Conservation (phyloP, 2,329 filamentous ascomycete species). For the Rutstroemia sp. region DNA sequence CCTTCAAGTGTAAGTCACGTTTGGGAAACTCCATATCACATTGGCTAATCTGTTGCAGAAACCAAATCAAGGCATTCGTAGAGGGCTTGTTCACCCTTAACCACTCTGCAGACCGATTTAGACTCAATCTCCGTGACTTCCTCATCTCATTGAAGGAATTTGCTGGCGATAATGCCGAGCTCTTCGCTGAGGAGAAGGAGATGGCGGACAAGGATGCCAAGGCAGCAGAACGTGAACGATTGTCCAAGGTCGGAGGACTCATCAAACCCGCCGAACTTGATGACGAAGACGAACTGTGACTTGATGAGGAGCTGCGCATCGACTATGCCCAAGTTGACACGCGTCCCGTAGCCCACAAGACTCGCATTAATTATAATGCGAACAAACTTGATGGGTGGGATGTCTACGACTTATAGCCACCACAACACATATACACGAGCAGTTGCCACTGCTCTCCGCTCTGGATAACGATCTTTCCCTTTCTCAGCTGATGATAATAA, state of each 20-base stretch:
- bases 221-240: slow-evolving; percentile 81
- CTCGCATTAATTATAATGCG: slow-evolving; percentile 10
- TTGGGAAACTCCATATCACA: not conserved
- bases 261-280: slow-evolving; percentile 97
- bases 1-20: slow-evolving; percentile 66
- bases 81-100: slow-evolving; percentile 84
- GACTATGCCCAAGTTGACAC: slow-evolving; percentile 37
- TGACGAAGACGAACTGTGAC: slow-evolving; percentile 82
- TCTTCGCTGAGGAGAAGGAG: slow-evolving; percentile 92
- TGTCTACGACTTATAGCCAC: slow-evolving; percentile 50
- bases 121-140: slow-evolving; percentile 92
- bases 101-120: slow-evolving; percentile 88
- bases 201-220: slow-evolving; percentile 81
- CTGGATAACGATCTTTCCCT: slow-evolving; percentile 21
- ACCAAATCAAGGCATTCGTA: slow-evolving; percentile 85
- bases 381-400: slow-evolving; percentile 55
- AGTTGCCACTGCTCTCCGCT: slow-evolving; percentile 9
- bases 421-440: not conserved
- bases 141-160: slow-evolving; percentile 97
- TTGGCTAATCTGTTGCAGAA: slow-evolving; percentile 44
- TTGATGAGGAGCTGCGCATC: slow-evolving; percentile 57
- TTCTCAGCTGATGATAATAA: slow-evolving; percentile 12
- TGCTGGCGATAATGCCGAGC: slow-evolving; percentile 86
- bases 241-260: slow-evolving; percentile 90
- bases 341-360: not conserved